Evolutionary conservation across 192 early-diverging fungal genomes (phyloP), one percentile per base, ranked within the genome.

Genomic region (Gonapodya prolifera): DNA sequence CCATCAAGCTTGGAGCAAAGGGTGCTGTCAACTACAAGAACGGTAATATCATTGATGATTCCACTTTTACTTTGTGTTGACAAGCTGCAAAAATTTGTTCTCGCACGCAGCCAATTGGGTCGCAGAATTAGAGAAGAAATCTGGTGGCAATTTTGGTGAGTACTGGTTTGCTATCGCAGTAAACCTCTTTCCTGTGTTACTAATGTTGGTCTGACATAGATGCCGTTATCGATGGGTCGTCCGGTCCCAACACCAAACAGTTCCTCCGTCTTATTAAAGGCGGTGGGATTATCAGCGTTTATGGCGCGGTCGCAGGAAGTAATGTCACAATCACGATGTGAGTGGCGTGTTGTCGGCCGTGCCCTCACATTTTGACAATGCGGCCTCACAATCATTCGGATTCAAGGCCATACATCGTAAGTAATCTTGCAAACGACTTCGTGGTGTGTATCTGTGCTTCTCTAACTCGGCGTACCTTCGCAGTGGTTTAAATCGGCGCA

Each of bases 21-120:
- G 91, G 91, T 17, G 92, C 91, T 1, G 89, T 89, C 30, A 88
- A 89, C 76, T 93, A 93, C 77, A 92, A 84, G 79, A 80, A 87
- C 31, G 84, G 89, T 91, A 80, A 61, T 16, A 23, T 61, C 45
- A 61, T 23, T 8, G 45, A 61, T 16, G 8, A 8, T 23, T 61
- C 45, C 45, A 16, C 45, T 61, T 8, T 23, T 8, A 8, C 45
- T 8, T 61, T 23, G 45, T 61, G 8, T 23, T 61, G 45, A 16
- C 8, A 61, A 16, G 45, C 45, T 23, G 23, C 45, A n/a, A n/a
- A n/a, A n/a, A n/a, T n/a, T n/a, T 61, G 45, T 61, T 16, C 45
- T 61, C 71, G 16, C 31, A 73, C n/a, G n/a, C n/a, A 73, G 71
- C 45, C 23, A 29, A 73, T 29, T 73, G 71, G 71, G 71, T 32